Percentiles rank a stretch among this genome's conserved stretches.
phyloP scores from a whole-genome alignment of 2,329 filamentous ascomycete species.

The Aspergillus pseudonomiae region DNA sequence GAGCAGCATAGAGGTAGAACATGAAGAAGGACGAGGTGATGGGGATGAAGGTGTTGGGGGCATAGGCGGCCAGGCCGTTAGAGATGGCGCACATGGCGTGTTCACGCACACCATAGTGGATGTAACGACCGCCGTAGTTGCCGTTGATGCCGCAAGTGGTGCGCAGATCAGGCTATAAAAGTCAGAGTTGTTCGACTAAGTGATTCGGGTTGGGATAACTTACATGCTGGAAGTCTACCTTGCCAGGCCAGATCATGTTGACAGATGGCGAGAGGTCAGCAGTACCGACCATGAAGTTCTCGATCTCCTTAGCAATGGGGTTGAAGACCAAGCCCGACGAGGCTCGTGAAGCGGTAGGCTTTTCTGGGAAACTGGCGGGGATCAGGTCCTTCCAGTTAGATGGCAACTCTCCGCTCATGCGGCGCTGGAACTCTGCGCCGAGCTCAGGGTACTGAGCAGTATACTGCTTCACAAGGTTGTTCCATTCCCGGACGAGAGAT shows the following conservation, averaged over 20 bases:
- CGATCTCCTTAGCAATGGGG: conserved; percentile 52
- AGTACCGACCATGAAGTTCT: conserved; percentile 57
- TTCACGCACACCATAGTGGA: conserved; percentile 64
- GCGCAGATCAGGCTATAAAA: conserved; percentile 12
- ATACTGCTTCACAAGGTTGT: conserved; percentile 50
- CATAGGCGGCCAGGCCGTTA: conserved; percentile 69
- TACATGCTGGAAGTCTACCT: conserved; percentile 56
- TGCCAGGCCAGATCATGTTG: conserved; percentile 59
- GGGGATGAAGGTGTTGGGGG: conserved; percentile 58
- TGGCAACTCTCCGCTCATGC: conserved; percentile 53
- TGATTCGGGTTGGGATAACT: conserved; percentile 16
- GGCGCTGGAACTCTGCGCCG: conserved; percentile 51
- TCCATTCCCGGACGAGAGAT: conserved; percentile 53
- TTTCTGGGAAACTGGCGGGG: conserved; percentile 52
- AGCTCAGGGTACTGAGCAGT: conserved; percentile 50
- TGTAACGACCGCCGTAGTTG: conserved; percentile 42
- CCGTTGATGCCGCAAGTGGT: conserved; percentile 1
- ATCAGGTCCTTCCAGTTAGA: conserved; percentile 56
- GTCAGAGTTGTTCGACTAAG: background rate
- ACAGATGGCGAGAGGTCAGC: conserved; percentile 58
- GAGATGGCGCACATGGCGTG: conserved; percentile 76
- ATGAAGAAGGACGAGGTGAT: conserved; percentile 65
- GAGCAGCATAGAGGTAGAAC: conserved; percentile 63
- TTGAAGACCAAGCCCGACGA: conserved; percentile 56
- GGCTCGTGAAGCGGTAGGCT: conserved; percentile 54